Conservation (phyloP, 495 filamentous ascomycete species). For the Corynascus novoguineensis region DNA sequence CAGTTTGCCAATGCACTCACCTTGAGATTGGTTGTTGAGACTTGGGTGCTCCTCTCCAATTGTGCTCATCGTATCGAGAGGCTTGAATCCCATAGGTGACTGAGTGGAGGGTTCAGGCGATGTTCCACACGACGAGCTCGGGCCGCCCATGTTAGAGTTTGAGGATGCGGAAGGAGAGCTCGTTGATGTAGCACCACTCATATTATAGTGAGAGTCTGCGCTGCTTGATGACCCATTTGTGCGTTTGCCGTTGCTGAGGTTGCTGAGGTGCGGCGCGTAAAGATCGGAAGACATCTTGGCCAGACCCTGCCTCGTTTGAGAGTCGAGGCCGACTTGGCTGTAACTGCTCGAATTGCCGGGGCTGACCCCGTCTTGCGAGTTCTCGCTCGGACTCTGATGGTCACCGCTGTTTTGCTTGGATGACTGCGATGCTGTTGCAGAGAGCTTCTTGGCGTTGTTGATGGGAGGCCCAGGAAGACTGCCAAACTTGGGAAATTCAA, state of each 20-base stretch:
- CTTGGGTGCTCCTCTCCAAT: conserved; percentile 50
- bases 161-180: conserved; percentile 63
- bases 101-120: conserved; percentile 52
- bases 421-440: conserved; percentile 16
- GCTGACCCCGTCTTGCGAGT: conserved; percentile 28
- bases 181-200: conserved; percentile 34
- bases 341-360: conserved; percentile 24
- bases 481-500: conserved; percentile 90
- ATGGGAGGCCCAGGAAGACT: conserved; percentile 59
- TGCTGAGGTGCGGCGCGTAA: conserved; percentile 31
- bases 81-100: conserved; percentile 53
- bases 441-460: conserved; percentile 32
- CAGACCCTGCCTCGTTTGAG: conserved; percentile 34
- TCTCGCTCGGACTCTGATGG: conserved; percentile 31
- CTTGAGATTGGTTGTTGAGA: conserved; percentile 24
- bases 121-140: conserved; percentile 73
- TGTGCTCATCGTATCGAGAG: conserved; percentile 52
- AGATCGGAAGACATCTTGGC: conserved; percentile 30
- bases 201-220: conserved; percentile 51
- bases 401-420: conserved; percentile 23
- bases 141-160: conserved; percentile 44
- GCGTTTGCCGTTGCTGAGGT: conserved; percentile 32
- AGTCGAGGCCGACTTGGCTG: conserved; percentile 21
- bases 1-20: conserved; percentile 11
- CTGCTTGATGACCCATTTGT: conserved; percentile 50